Base-by-base conservation (phyloP, 768 basidiomycete genomes). In the Saitozyma podzolica region DNA sequence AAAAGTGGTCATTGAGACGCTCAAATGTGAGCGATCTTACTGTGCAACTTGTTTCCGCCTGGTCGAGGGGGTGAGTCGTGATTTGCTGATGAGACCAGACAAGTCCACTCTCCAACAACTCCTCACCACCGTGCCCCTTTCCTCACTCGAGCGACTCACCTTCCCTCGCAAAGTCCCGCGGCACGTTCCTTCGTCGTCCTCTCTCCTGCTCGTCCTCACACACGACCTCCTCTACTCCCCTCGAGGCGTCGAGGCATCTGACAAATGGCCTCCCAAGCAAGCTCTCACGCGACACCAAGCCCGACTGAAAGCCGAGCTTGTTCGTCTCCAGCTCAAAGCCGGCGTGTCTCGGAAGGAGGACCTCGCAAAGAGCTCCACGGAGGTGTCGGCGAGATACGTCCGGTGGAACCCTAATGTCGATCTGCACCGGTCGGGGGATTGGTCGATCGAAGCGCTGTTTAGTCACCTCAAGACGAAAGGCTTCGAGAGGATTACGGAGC, bases 241-340 rank as follows among this genome's bases (percentile, higher is more conserved):
- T 17, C 76, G 80, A n/a, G 90, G 45, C 19, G 92, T 99, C 66
- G 91, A 96, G 77, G 89, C 91, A 8, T 87, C 90, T 51, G 89
- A 95, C 76, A 92, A 94, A 20, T 79, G 78, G 78, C 90, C 91
- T 4, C 82, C 95, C 57, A 96, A 96, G 70, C 89, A 90, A 71
- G 91, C 91, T 0, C 76, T 96, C 50, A 78, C 91, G 49, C 86
- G 91, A 43, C 93, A 99, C 78, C 93, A 93, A 79, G 91, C 93
- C 7, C 85, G 94, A 37, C 82, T 99, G 8, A 84, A 86, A 63
- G 87, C 90, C 67, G 95, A 97, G 81, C 84, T 96, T 54, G 88
- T 90, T 40, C 61, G 71, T 41, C 56, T 77, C 9, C 76, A 78
- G 57, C 75, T 80, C 61, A 68, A 67, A 64, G 70, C 71, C 50